Evolutionary conservation across 768 basidiomycete species (phyloP).

Genomic region (Rhizopogon vinicolor): DNA sequence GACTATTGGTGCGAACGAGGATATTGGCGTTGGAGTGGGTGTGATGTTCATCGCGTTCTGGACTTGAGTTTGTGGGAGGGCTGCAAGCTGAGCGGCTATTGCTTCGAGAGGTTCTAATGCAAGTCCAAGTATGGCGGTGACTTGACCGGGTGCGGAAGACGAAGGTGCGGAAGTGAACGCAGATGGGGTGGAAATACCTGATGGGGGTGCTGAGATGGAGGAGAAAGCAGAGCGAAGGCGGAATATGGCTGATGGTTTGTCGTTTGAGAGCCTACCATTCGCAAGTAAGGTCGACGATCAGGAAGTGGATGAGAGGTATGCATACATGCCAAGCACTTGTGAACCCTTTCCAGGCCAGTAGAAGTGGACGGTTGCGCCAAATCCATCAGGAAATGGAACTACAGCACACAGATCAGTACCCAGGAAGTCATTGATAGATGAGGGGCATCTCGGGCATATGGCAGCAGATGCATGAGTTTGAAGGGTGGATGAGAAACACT

Average conservation of each 20-base stretch:
- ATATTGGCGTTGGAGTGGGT: constrained; percentile 14
- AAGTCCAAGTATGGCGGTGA: constrained; percentile 74
- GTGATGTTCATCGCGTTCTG: constrained; percentile 18
- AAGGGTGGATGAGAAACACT: constrained; percentile 12
- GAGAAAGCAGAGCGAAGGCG: constrained; percentile 67
- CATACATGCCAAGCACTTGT: constrained; percentile 81
- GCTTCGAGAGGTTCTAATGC: constrained; percentile 69
- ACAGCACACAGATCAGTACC: not conserved
- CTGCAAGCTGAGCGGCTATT: constrained; percentile 55
- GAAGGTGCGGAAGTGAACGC: constrained; percentile 27
- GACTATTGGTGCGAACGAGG: constrained; percentile 18
- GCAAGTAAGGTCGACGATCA: not conserved
- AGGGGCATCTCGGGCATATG: constrained; percentile 52
- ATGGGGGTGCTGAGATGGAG: constrained; percentile 23
- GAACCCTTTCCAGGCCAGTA: constrained; percentile 86
- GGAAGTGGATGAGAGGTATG: constrained; percentile 4
- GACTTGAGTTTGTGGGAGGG: constrained; percentile 32
- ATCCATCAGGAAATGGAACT: constrained; percentile 83
- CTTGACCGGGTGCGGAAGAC: constrained; percentile 36
- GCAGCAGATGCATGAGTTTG: constrained; percentile 1
- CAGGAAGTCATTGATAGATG: constrained; percentile 56
- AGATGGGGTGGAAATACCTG: constrained; percentile 26
- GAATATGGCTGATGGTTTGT: constrained; percentile 87
- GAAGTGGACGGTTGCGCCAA: constrained; percentile 81
- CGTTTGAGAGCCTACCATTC: constrained; percentile 70